Evolutionary conservation across 345 rosid species (phyloP), one percentile per base, ranked within the genome.

Genomic region (Capsella bursapastoris): DNA sequence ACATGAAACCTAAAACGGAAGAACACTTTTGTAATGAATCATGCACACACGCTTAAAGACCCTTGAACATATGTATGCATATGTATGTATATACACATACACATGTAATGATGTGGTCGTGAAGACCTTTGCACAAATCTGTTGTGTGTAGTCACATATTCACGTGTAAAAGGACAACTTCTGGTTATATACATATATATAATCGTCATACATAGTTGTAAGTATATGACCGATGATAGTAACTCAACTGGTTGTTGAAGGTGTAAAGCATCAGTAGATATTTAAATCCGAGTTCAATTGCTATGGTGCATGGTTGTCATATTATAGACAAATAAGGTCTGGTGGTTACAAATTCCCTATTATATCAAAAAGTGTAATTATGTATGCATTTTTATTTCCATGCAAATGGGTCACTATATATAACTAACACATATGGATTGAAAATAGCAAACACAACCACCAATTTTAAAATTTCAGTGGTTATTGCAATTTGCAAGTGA

Each of bases 41-140:
- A 43, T 75, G 48, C 14, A 18, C 60, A 67, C 67, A 74, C 34
- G 50, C 43, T 48, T 57, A 11, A 37, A 66, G 66, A 40, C 52
- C n/a, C 59, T 74, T 48, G 29, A 51, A 51, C 53, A 60, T 38
- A 56, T 7, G 37, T 55, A 44, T 56, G 12, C 25, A 22, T 45
- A 47, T 66, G 25, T 28, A 57, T 66, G 58, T 28, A 50, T 57
- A 37, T 58, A 51, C 68, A 25, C 64, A 68, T 62, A 68, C 50
- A 53, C 49, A 68, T 44, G 79, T 61, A 75, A 75, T 68, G 79
- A 68, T 75, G 56, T 68, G 79, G 74, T 75, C 74, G 79, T 75
- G 64, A 68, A 68, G 79, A 75, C 74, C 64, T 68, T 75, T 52
- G 74, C 64, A 60, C 28, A 59, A 65, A 66, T 57, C 6, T 68